phyloP scores from a whole-genome alignment of 257 asterid genomes.

The Mentha longifolia region DNA sequence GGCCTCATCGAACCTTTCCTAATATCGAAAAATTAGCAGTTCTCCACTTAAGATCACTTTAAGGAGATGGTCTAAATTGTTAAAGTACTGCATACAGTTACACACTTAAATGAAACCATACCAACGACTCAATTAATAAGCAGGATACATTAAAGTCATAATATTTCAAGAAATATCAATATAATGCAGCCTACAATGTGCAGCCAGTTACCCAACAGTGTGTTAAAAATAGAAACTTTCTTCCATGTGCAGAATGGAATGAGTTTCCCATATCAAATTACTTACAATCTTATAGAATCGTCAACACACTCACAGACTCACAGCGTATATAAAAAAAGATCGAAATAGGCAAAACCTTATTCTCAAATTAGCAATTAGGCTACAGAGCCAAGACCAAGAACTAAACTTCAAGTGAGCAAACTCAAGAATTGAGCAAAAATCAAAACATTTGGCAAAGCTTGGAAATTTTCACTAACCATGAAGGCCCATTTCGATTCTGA shows the following conservation, averaged over 20 bases:
- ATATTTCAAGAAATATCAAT: not conserved
- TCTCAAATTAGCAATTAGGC: not conserved
- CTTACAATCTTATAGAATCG: not conserved
- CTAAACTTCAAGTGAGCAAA: not conserved
- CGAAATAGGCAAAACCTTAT: not conserved
- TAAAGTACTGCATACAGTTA: too few relatives aligned
- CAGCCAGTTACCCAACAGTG: not conserved
- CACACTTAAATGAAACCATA: constrained; percentile 2
- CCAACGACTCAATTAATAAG: constrained; percentile 2
- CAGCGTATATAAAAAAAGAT: not conserved
- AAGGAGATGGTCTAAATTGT: not conserved
- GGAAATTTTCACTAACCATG: constrained; percentile 39
- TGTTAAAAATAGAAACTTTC: constrained; percentile 1
- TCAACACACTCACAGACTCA: not conserved
- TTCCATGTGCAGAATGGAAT: not conserved
- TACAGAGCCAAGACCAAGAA: not conserved
- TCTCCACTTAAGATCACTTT: not conserved
- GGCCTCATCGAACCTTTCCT: not conserved
- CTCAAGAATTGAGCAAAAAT: constrained; percentile 29
- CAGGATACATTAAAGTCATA: not conserved
- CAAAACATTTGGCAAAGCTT: not conserved
- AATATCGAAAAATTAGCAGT: constrained; percentile 5
- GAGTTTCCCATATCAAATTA: not conserved
- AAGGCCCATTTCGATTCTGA: constrained; percentile 17
- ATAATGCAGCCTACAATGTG: not conserved